Evolutionary conservation across 2,329 filamentous ascomycete genomes (phyloP), one percentile per base, ranked within the genome.

Genomic region (Ascochyta rabiei): DNA sequence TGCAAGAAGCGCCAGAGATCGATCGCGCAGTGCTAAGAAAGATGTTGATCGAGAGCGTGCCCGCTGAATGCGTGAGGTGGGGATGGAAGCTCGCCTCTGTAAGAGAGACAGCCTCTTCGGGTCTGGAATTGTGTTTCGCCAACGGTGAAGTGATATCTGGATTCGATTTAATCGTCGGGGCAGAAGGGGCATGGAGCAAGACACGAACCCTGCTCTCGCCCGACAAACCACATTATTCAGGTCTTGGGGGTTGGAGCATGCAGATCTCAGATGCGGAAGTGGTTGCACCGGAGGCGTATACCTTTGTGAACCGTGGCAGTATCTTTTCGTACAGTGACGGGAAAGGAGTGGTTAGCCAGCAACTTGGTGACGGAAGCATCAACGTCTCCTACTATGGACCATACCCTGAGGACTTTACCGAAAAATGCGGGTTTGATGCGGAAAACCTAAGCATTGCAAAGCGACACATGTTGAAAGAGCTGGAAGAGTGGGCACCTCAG

Each of bases 121-220:
- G 60, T 15, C 46, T 60, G 16, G 23, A 56, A 16, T 40, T 71
- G 13, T 49, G 56, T 10, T 76, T 77, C 60, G 66, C 67, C 2
- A 56, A 71, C 48, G 56, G 65, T 33, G 21, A 67, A 23, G 35
- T 63, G 9, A 57, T 68, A 28, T 47, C 62, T 6, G 75, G 70
- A 1, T 78, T 75, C 56, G 74, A 80, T 57, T 63, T 80, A 10
- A 64, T 80, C 23, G 73, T 81, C 21, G 78, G 79, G 8, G 76
- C 76, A 9, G 79, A 80, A 44, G 78, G 78, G 9, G 76, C 76
- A 5, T 80, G 73, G 70, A 74, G 70, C 44, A 77, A 75, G 55
- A 71, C 76, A 2, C 68, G 76, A 8, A 59, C 59, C 23, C 39
- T 72, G 2, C 53, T 78, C 1, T 69, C 63, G 6, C 38, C 64